A percentile compares a stretch with the other conserved stretches of the same genome.
Conservation (phyloP, 2,329 filamentous ascomycete genomes). For the Epichloe coenophiala region DNA sequence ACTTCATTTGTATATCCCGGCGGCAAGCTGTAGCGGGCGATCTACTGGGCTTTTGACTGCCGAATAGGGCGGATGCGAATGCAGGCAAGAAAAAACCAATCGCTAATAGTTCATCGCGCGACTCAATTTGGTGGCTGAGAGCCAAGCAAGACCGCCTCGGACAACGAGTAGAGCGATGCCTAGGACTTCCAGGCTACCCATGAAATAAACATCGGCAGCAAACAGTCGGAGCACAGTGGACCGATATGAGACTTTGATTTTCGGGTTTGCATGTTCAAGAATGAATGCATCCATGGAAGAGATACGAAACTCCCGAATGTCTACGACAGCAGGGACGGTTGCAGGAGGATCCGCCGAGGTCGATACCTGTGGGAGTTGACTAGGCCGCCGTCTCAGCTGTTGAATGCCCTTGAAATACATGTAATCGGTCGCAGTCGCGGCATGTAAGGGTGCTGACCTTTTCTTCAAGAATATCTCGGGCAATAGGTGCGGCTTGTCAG, state of each 20-base stretch:
- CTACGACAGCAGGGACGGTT: conserved; percentile 12
- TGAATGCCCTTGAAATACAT: conserved; percentile 30
- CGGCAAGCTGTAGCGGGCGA: background rate
- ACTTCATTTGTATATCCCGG: background rate
- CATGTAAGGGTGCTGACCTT: conserved; percentile 20
- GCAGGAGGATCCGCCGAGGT: conserved; percentile 20
- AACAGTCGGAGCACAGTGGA: conserved; percentile 27
- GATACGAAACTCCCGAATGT: conserved; percentile 34
- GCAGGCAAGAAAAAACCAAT: background rate
- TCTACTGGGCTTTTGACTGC: background rate
- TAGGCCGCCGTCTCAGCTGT: conserved; percentile 27
- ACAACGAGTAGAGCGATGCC: conserved; percentile 15
- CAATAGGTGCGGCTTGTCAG: conserved; percentile 41
- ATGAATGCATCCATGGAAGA: conserved; percentile 39
- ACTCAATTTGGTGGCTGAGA: background rate
- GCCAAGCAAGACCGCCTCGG: conserved; percentile 5
- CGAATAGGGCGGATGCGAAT: background rate
- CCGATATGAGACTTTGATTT: conserved; percentile 21
- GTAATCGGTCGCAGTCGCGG: conserved; percentile 24
- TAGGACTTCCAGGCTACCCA: conserved; percentile 20
- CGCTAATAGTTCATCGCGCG: background rate
- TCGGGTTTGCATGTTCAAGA: conserved; percentile 17
- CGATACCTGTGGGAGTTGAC: conserved; percentile 26
- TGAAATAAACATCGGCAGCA: conserved; percentile 27
- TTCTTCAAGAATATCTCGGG: conserved; percentile 30